A percentile compares a stretch with the other conserved stretches of the same genome.
These are phyloP conservation scores for Orbilia javanica DNA, from an alignment of 2,329 filamentous ascomycete species.

Conservation along the genomic window DNA sequence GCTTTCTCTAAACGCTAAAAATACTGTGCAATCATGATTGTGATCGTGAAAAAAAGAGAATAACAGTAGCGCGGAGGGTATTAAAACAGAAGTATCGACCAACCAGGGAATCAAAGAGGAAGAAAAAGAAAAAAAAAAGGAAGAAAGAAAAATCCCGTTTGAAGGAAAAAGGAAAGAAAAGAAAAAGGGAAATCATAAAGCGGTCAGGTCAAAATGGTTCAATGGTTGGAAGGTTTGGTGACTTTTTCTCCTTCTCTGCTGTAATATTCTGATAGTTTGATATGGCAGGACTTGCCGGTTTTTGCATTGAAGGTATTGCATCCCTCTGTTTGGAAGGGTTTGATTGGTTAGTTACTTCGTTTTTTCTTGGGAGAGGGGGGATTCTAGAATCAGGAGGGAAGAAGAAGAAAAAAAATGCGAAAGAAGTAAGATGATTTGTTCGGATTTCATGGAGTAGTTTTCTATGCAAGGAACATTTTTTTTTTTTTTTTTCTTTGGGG, in stretches of 20 bases:
- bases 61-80: too few species aligned
- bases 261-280: constrained; percentile 70
- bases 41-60: too few species aligned
- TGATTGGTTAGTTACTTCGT: not conserved
- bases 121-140: not conserved
- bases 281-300: constrained; percentile 71
- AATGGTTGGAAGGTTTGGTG: constrained; percentile 64
- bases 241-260: constrained; percentile 65
- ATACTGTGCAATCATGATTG: not conserved
- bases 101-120: not conserved
- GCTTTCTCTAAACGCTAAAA: constrained; percentile 17
- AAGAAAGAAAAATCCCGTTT: not conserved
- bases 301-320: constrained; percentile 73
- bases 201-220: not conserved
- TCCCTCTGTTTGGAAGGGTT: constrained; percentile 66
- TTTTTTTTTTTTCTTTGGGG: too few species aligned
- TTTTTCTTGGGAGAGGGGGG: not conserved
- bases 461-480: constrained; percentile 1
- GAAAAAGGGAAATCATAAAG: not conserved
- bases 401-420: not conserved
- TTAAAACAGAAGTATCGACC: not conserved
- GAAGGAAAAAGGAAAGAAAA: not conserved
- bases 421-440: not conserved
- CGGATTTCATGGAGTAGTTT: not conserved
- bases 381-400: not conserved